Conservation (phyloP, 78 protist species). For the Protostelium mycophagum region DNA sequence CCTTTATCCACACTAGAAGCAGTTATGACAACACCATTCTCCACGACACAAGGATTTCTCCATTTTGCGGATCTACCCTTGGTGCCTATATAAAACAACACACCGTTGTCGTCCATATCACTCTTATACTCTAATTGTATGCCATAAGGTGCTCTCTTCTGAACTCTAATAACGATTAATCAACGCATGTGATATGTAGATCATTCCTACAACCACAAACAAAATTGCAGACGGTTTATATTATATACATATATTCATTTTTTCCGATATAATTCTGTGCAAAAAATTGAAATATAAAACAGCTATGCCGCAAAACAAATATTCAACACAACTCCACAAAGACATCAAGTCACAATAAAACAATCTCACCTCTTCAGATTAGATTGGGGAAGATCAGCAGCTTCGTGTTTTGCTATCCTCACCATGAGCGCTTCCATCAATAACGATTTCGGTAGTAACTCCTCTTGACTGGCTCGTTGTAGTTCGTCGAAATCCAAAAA, state of each 20-base stretch:
- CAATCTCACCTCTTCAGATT: not conserved
- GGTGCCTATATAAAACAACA: conserved; percentile 37
- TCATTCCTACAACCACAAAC: too few relatives aligned
- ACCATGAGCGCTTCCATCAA: conserved; percentile 23
- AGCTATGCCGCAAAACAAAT: too few relatives aligned
- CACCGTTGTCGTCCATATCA: conserved; percentile 36
- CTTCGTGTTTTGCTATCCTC: not conserved
- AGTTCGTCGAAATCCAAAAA: conserved; percentile 11
- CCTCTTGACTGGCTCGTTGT: conserved; percentile 13
- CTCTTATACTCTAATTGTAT: conserved; percentile 10
- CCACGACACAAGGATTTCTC: conserved; percentile 30
- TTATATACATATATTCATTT: not conserved
- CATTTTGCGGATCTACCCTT: conserved; percentile 5
- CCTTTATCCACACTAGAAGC: not conserved
- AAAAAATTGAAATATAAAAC: too few relatives aligned
- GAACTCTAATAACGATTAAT: conserved; percentile 1
- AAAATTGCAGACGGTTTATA: not conserved
- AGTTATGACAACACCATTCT: not conserved
- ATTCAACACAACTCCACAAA: too few relatives aligned
- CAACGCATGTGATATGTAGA: too few relatives aligned
- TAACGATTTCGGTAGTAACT: conserved; percentile 7
- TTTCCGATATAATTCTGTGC: not conserved
- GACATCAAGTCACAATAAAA: not conserved
- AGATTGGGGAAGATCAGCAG: not conserved
- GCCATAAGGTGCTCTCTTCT: conserved; percentile 19